phyloP scores from a whole-genome alignment of 2,329 filamentous ascomycete species.

The Mycosphaerella sp. region DNA sequence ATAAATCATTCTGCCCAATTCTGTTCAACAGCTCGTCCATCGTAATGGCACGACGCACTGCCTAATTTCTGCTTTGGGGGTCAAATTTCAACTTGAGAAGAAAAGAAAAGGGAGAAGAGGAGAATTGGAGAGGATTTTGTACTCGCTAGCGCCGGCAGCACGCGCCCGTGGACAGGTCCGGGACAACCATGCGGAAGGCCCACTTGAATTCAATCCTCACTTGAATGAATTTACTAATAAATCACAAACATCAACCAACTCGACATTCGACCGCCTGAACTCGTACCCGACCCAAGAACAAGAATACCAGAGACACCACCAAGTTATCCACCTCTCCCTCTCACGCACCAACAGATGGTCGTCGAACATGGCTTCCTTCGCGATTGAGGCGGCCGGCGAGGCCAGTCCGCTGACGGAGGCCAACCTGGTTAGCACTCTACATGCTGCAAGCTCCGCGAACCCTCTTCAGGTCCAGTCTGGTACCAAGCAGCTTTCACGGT shows the following conservation, averaged over 20 bases:
- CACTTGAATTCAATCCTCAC: not conserved
- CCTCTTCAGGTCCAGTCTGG: conserved; percentile 47
- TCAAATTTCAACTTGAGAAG: conserved; percentile 49
- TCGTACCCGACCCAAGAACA: not conserved
- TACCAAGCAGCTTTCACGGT: conserved; percentile 48
- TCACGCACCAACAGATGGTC: not conserved
- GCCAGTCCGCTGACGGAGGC: conserved; percentile 54
- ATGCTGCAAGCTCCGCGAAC: conserved; percentile 44
- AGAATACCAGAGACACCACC: not conserved
- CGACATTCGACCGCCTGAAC: not conserved
- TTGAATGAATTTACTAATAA: not conserved
- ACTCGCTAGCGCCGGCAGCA: not conserved
- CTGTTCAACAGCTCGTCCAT: conserved; percentile 47
- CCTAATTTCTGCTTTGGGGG: conserved; percentile 40
- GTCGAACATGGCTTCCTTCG: conserved; percentile 21
- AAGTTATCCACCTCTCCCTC: not conserved
- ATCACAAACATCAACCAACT: not conserved
- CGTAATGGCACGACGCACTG: conserved; percentile 18
- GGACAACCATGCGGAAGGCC: no score
- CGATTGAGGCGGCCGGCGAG: conserved; percentile 72
- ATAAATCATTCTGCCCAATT: conserved; percentile 44
- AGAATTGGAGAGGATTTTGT: conserved; percentile 1
- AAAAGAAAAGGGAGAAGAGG: conserved; percentile 18
- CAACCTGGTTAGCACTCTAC: conserved; percentile 45
- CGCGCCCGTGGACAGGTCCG: not conserved